A percentile compares a stretch with the other conserved stretches of the same genome.
Conservation (phyloP, 345 rosid species). For the Sisymbrium irio region DNA sequence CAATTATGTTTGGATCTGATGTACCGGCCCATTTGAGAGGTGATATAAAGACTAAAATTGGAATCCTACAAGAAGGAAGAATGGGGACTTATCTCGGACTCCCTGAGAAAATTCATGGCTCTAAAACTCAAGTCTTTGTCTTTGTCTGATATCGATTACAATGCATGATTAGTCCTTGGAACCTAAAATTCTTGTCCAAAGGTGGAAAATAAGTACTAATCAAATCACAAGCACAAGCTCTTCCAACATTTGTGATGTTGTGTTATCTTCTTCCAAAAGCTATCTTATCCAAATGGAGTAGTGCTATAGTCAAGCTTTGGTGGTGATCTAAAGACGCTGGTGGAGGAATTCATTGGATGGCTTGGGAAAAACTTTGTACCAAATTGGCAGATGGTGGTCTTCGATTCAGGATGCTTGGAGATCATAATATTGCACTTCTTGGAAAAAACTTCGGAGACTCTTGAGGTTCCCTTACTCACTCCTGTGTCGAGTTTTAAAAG, state of each 20-base stretch:
- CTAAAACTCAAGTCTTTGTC: neutral
- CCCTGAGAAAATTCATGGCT: neutral
- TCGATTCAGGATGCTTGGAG: no score
- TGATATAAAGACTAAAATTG: no score
- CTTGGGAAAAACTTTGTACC: no score
- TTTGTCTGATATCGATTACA: neutral
- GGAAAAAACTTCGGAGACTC: no score
- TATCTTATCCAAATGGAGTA: no score
- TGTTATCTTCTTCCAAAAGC: neutral
- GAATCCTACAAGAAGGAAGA: neutral
- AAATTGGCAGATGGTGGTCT: no score
- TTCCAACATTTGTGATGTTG: neutral
- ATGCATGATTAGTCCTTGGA: fast-evolving
- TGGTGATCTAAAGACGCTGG: neutral
- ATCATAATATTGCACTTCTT: no score
- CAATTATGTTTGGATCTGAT: no score
- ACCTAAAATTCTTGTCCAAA: neutral
- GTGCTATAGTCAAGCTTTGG: neutral
- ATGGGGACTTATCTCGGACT: neutral
- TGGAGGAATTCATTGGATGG: no score
- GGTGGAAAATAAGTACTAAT: neutral
- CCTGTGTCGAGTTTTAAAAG: no score
- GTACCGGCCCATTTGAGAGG: no score
- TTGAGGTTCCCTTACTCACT: no score
- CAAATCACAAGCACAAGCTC: neutral